phyloP scores from a whole-genome alignment of 805 yeast genomes.

The Blastobotrys muscicola region DNA sequence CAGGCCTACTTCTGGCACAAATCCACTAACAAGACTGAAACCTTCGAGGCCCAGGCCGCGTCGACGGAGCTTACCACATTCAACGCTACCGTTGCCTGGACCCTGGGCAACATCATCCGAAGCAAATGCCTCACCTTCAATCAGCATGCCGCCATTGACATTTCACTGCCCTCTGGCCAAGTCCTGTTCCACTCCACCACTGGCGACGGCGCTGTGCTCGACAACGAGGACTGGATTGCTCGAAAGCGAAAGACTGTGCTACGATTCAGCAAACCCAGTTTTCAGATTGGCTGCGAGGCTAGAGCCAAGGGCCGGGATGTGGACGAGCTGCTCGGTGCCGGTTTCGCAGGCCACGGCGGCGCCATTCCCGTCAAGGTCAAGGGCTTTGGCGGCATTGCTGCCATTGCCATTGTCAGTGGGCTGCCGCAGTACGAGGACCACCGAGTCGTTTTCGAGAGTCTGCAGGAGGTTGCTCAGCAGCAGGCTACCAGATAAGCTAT shows the following conservation, averaged over 20 bases:
- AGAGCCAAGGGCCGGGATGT: constrained; percentile 15
- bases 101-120: constrained; percentile 67
- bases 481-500: too few species aligned
- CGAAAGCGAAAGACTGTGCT: constrained; percentile 22
- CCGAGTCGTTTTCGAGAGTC: constrained; percentile 15
- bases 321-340: constrained; percentile 14
- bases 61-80: constrained; percentile 15
- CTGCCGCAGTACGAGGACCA: constrained; percentile 24
- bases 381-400: constrained; percentile 25
- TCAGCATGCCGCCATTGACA: constrained; percentile 20
- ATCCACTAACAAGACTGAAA: too few species aligned
- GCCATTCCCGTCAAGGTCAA: constrained; percentile 25
- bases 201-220: constrained; percentile 23
- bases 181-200: constrained; percentile 22
- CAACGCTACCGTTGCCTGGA: constrained; percentile 55
- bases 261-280: constrained; percentile 21
- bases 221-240: constrained; percentile 24
- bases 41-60: too few species aligned
- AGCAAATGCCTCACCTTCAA: constrained; percentile 48
- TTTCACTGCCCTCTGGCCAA: constrained; percentile 18
- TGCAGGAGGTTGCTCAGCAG: constrained; percentile 8
- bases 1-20: too few species aligned
- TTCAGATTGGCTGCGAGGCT: constrained; percentile 22
- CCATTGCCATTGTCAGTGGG: constrained; percentile 23
- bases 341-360: constrained; percentile 25